phyloP scores from a whole-genome alignment of 352 stramenopile species.

The Phytophthora palmivora region DNA sequence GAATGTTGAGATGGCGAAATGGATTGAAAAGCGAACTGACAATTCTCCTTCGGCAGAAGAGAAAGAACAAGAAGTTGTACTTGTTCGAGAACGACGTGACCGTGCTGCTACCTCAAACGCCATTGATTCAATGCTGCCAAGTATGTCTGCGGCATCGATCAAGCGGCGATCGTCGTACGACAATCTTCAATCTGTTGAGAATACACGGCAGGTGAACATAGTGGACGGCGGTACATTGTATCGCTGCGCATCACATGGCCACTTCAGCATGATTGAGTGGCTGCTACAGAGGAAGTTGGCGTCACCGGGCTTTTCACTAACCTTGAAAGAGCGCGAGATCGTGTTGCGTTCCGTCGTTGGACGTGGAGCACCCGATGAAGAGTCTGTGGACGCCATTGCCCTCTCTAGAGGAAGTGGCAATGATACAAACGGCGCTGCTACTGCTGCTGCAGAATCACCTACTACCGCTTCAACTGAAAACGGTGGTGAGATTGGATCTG shows the following conservation, averaged over 20 bases:
- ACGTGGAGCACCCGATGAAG: slow-evolving; percentile 19
- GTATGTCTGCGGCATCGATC: slow-evolving; percentile 8
- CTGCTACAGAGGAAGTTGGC: slow-evolving; percentile 28
- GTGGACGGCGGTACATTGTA: slow-evolving; percentile 38
- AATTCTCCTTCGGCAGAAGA: background rate
- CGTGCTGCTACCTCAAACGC: slow-evolving; percentile 28
- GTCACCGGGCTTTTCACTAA: slow-evolving; percentile 26
- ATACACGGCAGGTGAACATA: slow-evolving; percentile 23
- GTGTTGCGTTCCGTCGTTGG: slow-evolving; percentile 34
- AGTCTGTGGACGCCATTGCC: slow-evolving; percentile 15
- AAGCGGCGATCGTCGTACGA: slow-evolving; percentile 34
- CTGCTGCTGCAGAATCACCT: background rate
- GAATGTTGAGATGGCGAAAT: slow-evolving; percentile 42
- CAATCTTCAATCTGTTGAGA: slow-evolving; percentile 16
- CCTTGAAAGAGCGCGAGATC: slow-evolving; percentile 34
- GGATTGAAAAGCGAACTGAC: slow-evolving; percentile 31
- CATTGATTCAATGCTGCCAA: slow-evolving; percentile 16
- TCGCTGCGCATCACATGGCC: slow-evolving; percentile 16
- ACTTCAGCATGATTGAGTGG: slow-evolving; percentile 45
- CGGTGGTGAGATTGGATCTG: slow-evolving; percentile 11
- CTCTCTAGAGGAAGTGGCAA: background rate
- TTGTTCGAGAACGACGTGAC: slow-evolving; percentile 19
- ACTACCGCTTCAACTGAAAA: slow-evolving; percentile 20
- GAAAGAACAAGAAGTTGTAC: slow-evolving; percentile 7
- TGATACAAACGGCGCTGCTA: slow-evolving; percentile 1